phyloP scores from a whole-genome alignment of 768 basidiomycete genomes.

The Boletus rubropictus region DNA sequence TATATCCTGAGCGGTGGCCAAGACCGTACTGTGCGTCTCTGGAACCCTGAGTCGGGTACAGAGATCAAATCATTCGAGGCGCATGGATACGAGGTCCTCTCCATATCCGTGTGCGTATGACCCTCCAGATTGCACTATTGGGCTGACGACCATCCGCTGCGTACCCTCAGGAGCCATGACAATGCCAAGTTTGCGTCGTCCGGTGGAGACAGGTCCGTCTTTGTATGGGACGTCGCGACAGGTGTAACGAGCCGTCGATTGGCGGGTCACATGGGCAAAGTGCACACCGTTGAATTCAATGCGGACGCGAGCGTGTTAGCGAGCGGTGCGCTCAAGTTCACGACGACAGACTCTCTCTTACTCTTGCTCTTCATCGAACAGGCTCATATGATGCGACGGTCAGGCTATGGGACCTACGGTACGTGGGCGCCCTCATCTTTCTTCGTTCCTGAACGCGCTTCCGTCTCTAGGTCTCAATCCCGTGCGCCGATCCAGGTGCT shows the following conservation, averaged over 20 bases:
- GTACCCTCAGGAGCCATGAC: conserved; percentile 65
- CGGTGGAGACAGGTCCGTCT: conserved; percentile 89
- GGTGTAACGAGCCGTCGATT: conserved; percentile 80
- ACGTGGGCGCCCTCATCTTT: conserved; percentile 5
- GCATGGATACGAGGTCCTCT: conserved; percentile 94
- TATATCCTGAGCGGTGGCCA: conserved; percentile 93
- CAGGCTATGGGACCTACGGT: conserved; percentile 90
- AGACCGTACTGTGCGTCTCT: conserved; percentile 83
- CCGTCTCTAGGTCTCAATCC: conserved; percentile 51
- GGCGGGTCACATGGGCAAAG: conserved; percentile 85
- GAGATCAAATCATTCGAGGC: conserved; percentile 88
- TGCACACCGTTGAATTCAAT: conserved; percentile 88
- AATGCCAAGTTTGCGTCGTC: conserved; percentile 92
- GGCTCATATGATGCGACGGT: conserved; percentile 92
- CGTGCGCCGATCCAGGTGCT: conserved; percentile 87
- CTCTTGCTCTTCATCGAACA: conserved; percentile 24
- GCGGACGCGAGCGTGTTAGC: conserved; percentile 81
- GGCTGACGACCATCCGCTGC: background rate
- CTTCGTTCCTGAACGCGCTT: background rate
- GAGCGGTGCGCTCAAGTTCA: conserved; percentile 50
- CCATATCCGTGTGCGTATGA: conserved; percentile 71
- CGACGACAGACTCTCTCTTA: background rate
- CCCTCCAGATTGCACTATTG: background rate
- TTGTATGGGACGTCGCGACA: conserved; percentile 92
- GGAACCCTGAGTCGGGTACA: conserved; percentile 83